These are phyloP conservation scores for Erysimum pusillum DNA, from an alignment of 441 rosid species.

Conservation along the genomic window DNA sequence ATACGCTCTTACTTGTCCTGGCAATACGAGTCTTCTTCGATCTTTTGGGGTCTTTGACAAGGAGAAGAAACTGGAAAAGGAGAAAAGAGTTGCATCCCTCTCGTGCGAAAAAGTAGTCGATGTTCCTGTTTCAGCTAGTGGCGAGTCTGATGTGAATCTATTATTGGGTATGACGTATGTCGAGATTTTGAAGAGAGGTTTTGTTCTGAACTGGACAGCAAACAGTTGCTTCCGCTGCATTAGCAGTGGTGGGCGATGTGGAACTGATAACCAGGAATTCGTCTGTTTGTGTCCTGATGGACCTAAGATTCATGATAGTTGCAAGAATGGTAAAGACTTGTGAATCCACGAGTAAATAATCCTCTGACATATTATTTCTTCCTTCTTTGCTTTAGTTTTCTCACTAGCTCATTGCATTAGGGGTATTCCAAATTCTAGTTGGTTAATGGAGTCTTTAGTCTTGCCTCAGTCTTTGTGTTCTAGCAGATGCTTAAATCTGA, in stretches of 20 bases:
- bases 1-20: slow-evolving; percentile 47
- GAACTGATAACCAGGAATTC: slow-evolving; percentile 49
- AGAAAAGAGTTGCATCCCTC: background rate
- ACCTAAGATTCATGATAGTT: slow-evolving; percentile 44
- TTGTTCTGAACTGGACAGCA: slow-evolving; percentile 60
- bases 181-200: slow-evolving; percentile 57
- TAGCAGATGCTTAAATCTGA: background rate
- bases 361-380: background rate
- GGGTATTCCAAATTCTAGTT: too few species aligned
- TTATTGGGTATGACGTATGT: slow-evolving; percentile 1
- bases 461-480: background rate
- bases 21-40: slow-evolving; percentile 31
- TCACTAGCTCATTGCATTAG: background rate
- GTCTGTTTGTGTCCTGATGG: slow-evolving; percentile 62
- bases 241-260: slow-evolving; percentile 66
- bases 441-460: too few species aligned
- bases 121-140: slow-evolving; percentile 49
- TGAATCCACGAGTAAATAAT: background rate
- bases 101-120: slow-evolving; percentile 49
- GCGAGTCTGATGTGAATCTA: background rate
- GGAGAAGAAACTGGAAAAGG: background rate
- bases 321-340: slow-evolving; percentile 54
- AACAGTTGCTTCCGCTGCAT: slow-evolving; percentile 51
- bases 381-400: slow-evolving; percentile 4
- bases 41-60: slow-evolving; percentile 53